Conservation (phyloP, 441 rosid genomes). For the Euphorbia celastroides region DNA sequence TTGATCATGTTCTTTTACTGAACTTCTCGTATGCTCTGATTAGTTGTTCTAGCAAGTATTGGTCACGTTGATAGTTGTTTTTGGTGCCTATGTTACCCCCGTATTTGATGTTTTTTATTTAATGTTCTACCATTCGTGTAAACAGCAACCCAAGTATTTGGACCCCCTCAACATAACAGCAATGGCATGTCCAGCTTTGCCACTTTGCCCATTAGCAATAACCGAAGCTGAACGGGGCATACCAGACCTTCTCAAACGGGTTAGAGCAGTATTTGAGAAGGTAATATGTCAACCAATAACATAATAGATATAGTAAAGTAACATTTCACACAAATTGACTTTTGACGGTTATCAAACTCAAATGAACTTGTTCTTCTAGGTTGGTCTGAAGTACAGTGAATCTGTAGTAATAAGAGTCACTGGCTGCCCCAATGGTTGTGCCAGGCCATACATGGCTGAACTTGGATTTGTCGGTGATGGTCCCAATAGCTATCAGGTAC, state of each 20-base stretch:
- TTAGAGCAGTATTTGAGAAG: constrained; percentile 91
- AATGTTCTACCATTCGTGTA: constrained; percentile 10
- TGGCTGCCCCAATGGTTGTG: constrained; percentile 98
- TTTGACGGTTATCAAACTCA: constrained; percentile 13
- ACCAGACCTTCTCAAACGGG: constrained; percentile 84
- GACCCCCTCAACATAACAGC: constrained; percentile 92
- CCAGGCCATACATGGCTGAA: constrained; percentile 99
- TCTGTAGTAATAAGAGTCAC: constrained; percentile 89
- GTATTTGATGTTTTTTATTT: too few relatives aligned
- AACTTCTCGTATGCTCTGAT: too few relatives aligned
- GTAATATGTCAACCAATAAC: constrained; percentile 26
- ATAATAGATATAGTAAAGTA: not conserved
- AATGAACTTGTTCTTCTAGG: constrained; percentile 37
- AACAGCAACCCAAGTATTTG: constrained; percentile 77
- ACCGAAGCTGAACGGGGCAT: constrained; percentile 98
- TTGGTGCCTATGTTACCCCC: too few relatives aligned
- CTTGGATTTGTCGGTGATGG: constrained; percentile 98
- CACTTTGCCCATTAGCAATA: constrained; percentile 95
- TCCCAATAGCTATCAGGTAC: constrained; percentile 96
- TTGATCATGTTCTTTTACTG: too few relatives aligned
- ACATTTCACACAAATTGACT: not conserved
- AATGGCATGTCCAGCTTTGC: constrained; percentile 98
- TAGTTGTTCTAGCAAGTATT: not conserved
- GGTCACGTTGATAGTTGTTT: not conserved
- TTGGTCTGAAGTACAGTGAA: constrained; percentile 77